Base-by-base conservation (phyloP, 2,329 filamentous ascomycete genomes). In the Alternaria sp. region DNA sequence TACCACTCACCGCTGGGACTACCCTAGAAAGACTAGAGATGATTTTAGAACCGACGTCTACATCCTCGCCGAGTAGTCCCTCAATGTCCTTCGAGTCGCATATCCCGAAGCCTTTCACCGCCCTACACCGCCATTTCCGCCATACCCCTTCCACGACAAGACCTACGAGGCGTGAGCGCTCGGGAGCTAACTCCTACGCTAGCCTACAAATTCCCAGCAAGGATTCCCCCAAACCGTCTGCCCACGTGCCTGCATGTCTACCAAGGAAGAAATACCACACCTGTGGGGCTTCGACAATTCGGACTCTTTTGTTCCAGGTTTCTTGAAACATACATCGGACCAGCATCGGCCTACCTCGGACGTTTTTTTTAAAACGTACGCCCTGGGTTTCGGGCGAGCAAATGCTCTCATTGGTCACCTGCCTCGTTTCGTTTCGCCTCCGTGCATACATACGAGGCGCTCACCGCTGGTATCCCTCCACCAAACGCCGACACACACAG, bases 121-220 rank as follows among this genome's bases (percentile, higher is more conserved):
- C 64, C 36, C 57, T 63, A 62, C 66, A 68, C 64, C 62, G 61
- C 62, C 53, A 49, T 62, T 65, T 58, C 44, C 44, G 34, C 40
- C 9, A 39, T 34, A 21, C 39, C 40, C 39, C 40, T 45, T 51
- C 48, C 51, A 33, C 59, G 17, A 51, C 33, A 58, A 50, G 55
- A 54, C 50, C 54, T 41, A 49, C 51, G 13, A 46, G 46, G 58
- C 56, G 41, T 31, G 44, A 48, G 51, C 55, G 55, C 44, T 41
- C 55, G 55, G 55, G 55, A 58, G 42, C 55, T 58, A 54, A 51
- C 11, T 26, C 33, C n/a, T 5, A 48, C 48, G 24, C 55, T 58
- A 62, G 51, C 44, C 34, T 54, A 56, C 51, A 55, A 39, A 45
- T 34, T 29, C 31, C 24, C 14, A 51, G 52, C 56, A 51, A 41